phyloP scores from a whole-genome alignment of 106 monocot species.

The Cymbidium sinense region DNA sequence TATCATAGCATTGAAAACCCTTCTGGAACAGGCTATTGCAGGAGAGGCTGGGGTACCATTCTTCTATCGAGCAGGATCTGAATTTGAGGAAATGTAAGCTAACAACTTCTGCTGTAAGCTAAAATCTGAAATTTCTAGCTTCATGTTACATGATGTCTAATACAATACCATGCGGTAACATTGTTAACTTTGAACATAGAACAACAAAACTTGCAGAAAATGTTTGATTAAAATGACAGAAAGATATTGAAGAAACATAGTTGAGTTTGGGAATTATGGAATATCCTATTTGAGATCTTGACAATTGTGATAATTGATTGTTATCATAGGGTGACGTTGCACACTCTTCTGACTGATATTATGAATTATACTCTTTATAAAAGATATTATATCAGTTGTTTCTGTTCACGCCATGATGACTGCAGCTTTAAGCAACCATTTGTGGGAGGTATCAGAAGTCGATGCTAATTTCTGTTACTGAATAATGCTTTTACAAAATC shows the following conservation, averaged over 20 bases:
- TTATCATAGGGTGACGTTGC: not conserved
- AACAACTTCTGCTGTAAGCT: not conserved
- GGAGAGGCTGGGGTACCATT: constrained; percentile 99
- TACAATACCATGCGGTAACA: not conserved
- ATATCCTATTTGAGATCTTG: not conserved
- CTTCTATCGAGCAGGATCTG: constrained; percentile 98
- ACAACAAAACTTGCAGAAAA: not conserved
- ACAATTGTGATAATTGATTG: not conserved
- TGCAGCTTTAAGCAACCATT: not conserved
- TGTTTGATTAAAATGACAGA: not conserved
- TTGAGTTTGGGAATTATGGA: not conserved
- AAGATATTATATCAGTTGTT: not conserved
- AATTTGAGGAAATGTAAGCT: constrained; percentile 99
- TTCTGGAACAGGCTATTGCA: constrained; percentile 79
- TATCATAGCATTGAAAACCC: not conserved
- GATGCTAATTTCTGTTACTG: not conserved
- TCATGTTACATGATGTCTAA: not conserved
- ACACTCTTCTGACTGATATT: not conserved
- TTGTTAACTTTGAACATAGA: not conserved
- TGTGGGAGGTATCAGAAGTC: not conserved
- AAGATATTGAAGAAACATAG: not conserved
- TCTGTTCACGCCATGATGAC: not conserved
- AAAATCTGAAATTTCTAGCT: not conserved
- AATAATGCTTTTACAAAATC: not conserved
- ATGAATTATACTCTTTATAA: not conserved